phyloP scores from a whole-genome alignment of 2,329 filamentous ascomycete genomes.

The Colletotrichum godetiae region DNA sequence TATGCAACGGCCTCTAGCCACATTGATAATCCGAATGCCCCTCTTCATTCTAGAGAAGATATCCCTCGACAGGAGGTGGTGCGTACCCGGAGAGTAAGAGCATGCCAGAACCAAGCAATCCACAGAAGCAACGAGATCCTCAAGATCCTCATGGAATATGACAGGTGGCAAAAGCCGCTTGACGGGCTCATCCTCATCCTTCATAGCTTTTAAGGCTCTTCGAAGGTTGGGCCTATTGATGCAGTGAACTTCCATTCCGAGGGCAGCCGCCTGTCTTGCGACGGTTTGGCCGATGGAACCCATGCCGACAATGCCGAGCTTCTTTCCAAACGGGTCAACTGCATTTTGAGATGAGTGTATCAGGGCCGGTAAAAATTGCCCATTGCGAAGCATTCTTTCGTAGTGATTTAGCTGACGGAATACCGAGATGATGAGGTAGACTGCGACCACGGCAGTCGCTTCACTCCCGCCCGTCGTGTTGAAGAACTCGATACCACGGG shows the following conservation, averaged over 20 bases:
- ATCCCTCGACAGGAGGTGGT: constrained; percentile 32
- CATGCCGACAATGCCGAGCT: constrained; percentile 15
- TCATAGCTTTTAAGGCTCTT: not conserved
- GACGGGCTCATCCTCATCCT: not conserved
- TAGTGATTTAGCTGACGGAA: constrained; percentile 9
- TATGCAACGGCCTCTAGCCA: constrained; percentile 38
- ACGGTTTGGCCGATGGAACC: constrained; percentile 13
- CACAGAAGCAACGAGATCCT: not conserved
- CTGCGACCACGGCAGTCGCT: constrained; percentile 13
- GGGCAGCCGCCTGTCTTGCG: not conserved
- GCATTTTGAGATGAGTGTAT: not conserved
- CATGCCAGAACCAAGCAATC: constrained; percentile 34
- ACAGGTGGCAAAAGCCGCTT: not conserved
- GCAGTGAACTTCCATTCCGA: constrained; percentile 20
- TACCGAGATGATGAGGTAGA: constrained; percentile 7
- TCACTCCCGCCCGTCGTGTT: constrained; percentile 17
- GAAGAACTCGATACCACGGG: not conserved
- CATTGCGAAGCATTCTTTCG: constrained; percentile 7
- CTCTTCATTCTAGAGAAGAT: constrained; percentile 30
- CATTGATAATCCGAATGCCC: constrained; percentile 37
- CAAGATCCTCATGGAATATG: not conserved
- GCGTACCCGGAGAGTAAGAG: constrained; percentile 36
- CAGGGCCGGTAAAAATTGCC: not conserved
- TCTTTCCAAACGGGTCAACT: constrained; percentile 2
- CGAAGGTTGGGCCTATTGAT: constrained; percentile 13